Evolutionary conservation across 2,329 filamentous ascomycete genomes (phyloP).

Genomic region (Alternaria hordeiaustralica): DNA sequence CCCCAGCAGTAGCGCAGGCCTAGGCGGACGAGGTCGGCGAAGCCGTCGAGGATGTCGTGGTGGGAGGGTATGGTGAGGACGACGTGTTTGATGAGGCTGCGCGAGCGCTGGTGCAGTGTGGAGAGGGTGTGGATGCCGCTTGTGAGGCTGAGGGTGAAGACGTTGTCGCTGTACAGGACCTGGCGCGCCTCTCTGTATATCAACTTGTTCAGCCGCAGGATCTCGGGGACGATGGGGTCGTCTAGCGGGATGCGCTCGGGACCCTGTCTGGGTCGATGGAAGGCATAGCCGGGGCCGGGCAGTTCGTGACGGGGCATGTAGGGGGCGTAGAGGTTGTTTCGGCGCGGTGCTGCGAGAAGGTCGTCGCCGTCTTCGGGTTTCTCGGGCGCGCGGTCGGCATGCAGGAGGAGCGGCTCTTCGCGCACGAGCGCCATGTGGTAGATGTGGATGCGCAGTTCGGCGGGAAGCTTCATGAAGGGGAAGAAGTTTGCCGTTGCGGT

Average conservation of each 20-base stretch:
- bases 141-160: slow-evolving; percentile 47
- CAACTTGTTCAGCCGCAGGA: slow-evolving; percentile 50
- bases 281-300: background rate
- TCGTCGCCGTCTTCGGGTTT: slow-evolving; percentile 15
- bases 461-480: slow-evolving; percentile 52
- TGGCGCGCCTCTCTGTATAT: slow-evolving; percentile 46
- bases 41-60: slow-evolving; percentile 55
- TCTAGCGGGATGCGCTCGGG: slow-evolving; percentile 1
- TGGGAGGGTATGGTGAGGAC: slow-evolving; percentile 54
- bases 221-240: slow-evolving; percentile 48
- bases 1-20: slow-evolving; percentile 56
- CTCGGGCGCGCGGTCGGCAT: slow-evolving; percentile 24
- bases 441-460: slow-evolving; percentile 55
- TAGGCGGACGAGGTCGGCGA: slow-evolving; percentile 55
- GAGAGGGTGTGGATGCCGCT: slow-evolving; percentile 49
- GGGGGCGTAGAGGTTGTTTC: background rate
- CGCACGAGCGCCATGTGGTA: slow-evolving; percentile 50
- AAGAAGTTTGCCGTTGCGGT: slow-evolving; percentile 27
- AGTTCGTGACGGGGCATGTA: background rate
- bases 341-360: background rate
- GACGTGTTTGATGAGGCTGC: slow-evolving; percentile 53
- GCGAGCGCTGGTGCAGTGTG: slow-evolving; percentile 51
- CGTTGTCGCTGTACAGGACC: slow-evolving; percentile 42
- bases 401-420: slow-evolving; percentile 38
- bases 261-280: background rate